Evolutionary conservation across 2,329 filamentous ascomycete species (phyloP).

Genomic region (Polytolypa hystricis): DNA sequence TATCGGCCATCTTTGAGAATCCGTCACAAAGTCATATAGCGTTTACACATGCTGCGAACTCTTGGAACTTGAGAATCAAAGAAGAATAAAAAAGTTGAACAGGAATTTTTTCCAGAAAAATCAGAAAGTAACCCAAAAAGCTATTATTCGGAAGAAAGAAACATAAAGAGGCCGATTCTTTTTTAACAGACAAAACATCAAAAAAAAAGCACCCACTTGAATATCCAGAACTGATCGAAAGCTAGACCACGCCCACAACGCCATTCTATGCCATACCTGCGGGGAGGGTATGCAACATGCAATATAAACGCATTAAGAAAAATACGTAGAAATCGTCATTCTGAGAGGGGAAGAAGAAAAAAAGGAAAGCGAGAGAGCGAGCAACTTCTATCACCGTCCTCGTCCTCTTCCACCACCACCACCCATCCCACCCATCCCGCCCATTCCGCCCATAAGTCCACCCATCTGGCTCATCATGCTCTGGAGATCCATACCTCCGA

Average conservation of each 20-base stretch:
- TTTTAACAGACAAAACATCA: neutral
- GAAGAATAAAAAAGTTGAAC: too few species aligned
- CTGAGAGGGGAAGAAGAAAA: slow-evolving; percentile 10
- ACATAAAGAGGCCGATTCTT: neutral
- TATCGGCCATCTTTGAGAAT: too few species aligned
- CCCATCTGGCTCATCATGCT: slow-evolving; percentile 69
- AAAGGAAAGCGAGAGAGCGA: slow-evolving; percentile 14
- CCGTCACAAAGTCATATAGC: too few species aligned
- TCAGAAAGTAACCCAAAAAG: too few species aligned
- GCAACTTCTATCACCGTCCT: slow-evolving; percentile 9
- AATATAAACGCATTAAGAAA: neutral
- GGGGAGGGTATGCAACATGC: slow-evolving; percentile 1
- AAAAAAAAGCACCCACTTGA: too few species aligned
- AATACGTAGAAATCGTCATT: slow-evolving; percentile 5
- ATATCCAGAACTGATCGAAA: too few species aligned
- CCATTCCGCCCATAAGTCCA: slow-evolving; percentile 44
- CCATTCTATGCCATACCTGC: slow-evolving; percentile 4
- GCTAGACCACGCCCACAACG: slow-evolving; percentile 3
- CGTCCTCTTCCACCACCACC: slow-evolving; percentile 22
- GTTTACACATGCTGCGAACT: too few species aligned
- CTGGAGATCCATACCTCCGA: slow-evolving; percentile 49
- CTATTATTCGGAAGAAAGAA: too few species aligned
- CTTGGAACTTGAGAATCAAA: too few species aligned
- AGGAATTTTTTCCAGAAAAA: too few species aligned
- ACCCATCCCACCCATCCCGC: slow-evolving; percentile 35